These are phyloP conservation scores for Septoria linicola DNA, from an alignment of 2,329 filamentous ascomycete genomes.

Conservation along the genomic window DNA sequence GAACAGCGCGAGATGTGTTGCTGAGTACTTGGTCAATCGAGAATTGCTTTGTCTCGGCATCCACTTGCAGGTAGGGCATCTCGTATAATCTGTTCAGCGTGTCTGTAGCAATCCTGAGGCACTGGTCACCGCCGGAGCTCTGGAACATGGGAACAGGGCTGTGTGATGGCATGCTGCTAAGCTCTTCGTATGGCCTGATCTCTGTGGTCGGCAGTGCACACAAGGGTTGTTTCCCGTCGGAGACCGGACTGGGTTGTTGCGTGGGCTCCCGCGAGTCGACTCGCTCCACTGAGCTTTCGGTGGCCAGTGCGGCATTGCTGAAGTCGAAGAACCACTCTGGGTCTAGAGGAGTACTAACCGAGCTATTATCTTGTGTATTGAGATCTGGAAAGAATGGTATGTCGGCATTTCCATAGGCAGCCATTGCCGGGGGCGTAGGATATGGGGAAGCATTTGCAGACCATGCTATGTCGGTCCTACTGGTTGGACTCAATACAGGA, in stretches of 20 bases:
- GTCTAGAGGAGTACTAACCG: constrained; percentile 13
- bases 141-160: neutral
- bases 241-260: constrained; percentile 16
- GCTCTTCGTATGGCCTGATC: constrained; percentile 1
- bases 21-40: constrained; percentile 23
- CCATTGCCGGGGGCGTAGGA: constrained; percentile 19
- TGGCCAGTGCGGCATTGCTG: constrained; percentile 17
- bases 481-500: constrained; percentile 1
- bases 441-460: constrained; percentile 15
- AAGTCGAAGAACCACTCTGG: constrained; percentile 28
- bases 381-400: constrained; percentile 18
- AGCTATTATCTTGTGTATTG: constrained; percentile 10
- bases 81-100: constrained; percentile 23
- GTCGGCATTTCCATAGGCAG: constrained; percentile 13
- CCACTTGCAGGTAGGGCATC: constrained; percentile 17
- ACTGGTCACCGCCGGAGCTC: constrained; percentile 7
- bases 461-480: constrained; percentile 17
- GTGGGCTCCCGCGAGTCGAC: constrained; percentile 11
- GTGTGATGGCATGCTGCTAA: constrained; percentile 2
- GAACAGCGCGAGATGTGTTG: constrained; percentile 18
- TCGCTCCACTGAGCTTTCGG: neutral
- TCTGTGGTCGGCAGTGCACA: constrained; percentile 3
- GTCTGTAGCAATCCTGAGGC: constrained; percentile 20
- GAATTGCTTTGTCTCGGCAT: constrained; percentile 14
- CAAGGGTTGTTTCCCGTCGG: neutral